Evolutionary conservation across 345 rosid genomes (phyloP), one percentile per base, ranked within the genome.

Genomic region (Moringa oleifera): DNA sequence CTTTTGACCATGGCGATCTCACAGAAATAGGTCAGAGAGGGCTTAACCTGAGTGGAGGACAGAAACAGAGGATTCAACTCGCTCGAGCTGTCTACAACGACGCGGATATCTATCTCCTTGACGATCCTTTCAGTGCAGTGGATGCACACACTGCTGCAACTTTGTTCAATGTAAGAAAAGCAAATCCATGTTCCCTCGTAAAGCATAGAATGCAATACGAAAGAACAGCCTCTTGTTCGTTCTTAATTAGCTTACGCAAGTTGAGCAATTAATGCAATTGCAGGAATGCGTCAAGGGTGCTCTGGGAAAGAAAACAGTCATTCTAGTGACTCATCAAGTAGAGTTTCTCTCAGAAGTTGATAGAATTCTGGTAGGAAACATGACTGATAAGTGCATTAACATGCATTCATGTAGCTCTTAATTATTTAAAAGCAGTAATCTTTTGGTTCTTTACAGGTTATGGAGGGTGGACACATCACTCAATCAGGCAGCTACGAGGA

Each of bases 1-100:
- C 66, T 62, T 85, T 87, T 62, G 68, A 73, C 47, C 85, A 89
- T 70, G 91, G 94, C 36, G 96, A 89, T 70, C 83, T 81, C 55
- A 89, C 91, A 1, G 91, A 86, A 70, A 87, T 89, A 63, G 91
- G 96, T 59, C 89, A 89, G 70, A 77, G 96, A 76, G 94, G 94
- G 49, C 77, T 89, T 67, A 87, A 89, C 79, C 69, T 87, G 89
- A 89, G 96, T n/a, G 94, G 96, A 61, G 96, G 96, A 61, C 96
- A 89, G 78, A 89, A 85, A 68, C 94, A 87, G 71, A 77, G 96
- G 69, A 83, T 89, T 70, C 91, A 86, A 74, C 83, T 89, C 28
- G 94, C 91, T 7, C 82, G 96, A 24, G 96, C 89, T 6, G 80
- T 85, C 65, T 90, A 90, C 37, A 83, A 78, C 0, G 87, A 87